Percentiles rank a stretch among this genome's conserved stretches.
phyloP scores from a whole-genome alignment of 73 alveolate genomes.

The Paramecium bursaria region DNA sequence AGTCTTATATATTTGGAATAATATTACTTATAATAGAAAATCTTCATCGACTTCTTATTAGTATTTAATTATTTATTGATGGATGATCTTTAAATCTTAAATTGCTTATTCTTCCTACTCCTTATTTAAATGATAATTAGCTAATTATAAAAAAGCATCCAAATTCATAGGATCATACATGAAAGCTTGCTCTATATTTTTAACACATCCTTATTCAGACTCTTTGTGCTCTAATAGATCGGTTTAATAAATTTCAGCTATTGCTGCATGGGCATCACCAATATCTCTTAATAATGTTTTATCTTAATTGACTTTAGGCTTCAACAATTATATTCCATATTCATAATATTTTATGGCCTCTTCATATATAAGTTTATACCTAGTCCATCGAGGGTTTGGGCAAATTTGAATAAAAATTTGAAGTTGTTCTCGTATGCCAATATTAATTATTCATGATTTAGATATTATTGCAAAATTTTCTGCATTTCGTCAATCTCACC shows the following conservation, averaged over 20 bases:
- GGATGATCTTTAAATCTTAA: slow-evolving; percentile 28
- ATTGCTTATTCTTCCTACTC: slow-evolving; percentile 54
- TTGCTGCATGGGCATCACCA: slow-evolving; percentile 59
- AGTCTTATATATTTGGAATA: background rate
- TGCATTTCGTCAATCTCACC: slow-evolving; percentile 14
- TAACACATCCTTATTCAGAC: slow-evolving; percentile 46
- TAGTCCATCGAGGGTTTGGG: slow-evolving; percentile 24
- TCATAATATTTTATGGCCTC: slow-evolving; percentile 23
- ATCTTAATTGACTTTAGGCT: background rate
- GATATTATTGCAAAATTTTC: background rate
- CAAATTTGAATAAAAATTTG: slow-evolving; percentile 34
- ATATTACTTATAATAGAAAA: background rate
- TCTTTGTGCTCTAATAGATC: slow-evolving; percentile 41
- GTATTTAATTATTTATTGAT: background rate
- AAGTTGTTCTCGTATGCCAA: slow-evolving; percentile 3
- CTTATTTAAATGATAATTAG: slow-evolving; percentile 49
- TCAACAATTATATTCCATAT: slow-evolving; percentile 8
- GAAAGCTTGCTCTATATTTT: slow-evolving; percentile 24
- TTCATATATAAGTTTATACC: background rate
- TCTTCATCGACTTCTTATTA: slow-evolving; percentile 31
- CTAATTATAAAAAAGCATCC: slow-evolving; percentile 57
- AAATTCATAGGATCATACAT: slow-evolving; percentile 48
- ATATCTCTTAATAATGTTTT: slow-evolving; percentile 33
- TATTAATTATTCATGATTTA: background rate
- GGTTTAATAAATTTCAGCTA: slow-evolving; percentile 57